Evolutionary conservation across 805 yeast species (phyloP).

Genomic region (Candida xyloterini): DNA sequence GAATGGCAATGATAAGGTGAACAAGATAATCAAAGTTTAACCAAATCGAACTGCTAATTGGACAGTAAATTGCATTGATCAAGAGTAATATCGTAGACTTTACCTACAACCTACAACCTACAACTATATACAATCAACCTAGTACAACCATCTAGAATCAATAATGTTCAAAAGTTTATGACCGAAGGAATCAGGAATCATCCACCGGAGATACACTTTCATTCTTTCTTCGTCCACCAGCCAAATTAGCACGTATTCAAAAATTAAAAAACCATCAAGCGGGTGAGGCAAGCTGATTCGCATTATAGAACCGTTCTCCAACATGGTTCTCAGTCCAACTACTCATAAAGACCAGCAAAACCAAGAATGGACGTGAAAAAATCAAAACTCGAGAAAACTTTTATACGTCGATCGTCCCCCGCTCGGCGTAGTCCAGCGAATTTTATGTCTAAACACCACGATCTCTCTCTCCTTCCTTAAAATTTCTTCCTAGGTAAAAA

Average conservation of each 20-base stretch:
- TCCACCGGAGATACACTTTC: constrained; percentile 54
- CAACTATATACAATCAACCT: background rate
- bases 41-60: no score
- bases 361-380: constrained; percentile 3
- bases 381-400: background rate
- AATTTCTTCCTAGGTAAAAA: constrained; percentile 6
- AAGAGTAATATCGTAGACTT: no score
- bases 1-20: background rate
- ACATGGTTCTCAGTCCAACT: background rate
- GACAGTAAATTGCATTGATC: no score
- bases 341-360: constrained; percentile 2
- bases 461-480: constrained; percentile 9
- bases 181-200: constrained; percentile 50
- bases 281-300: constrained; percentile 7
- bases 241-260: constrained; percentile 1
- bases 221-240: constrained; percentile 8
- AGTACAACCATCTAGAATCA: background rate
- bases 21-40: no score
- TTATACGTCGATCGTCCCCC: constrained; percentile 10
- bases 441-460: constrained; percentile 4
- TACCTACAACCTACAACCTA: background rate
- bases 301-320: background rate
- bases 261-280: background rate
- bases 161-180: constrained; percentile 47
- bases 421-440: constrained; percentile 7